Conservation (phyloP, 2,329 filamentous ascomycete genomes). For the Ophiognomonia clavigignenti-juglandacearum region DNA sequence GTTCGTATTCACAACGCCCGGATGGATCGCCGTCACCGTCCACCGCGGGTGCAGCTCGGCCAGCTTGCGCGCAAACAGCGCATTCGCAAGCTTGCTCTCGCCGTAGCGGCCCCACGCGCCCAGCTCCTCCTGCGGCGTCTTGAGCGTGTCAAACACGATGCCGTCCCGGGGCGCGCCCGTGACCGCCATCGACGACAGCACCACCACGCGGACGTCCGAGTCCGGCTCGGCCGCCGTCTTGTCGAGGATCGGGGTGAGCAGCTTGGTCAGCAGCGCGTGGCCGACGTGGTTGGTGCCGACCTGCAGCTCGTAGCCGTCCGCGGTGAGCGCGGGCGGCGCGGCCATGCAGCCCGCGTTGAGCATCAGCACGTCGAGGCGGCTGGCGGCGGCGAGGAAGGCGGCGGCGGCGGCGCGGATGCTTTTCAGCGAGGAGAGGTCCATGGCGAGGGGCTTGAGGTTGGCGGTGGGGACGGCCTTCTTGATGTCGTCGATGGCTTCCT, state of each 20-base stretch:
- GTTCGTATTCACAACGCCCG: constrained; percentile 25
- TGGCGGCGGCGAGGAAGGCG: constrained; percentile 26
- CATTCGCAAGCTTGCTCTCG: constrained; percentile 28
- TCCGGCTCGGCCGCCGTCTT: constrained; percentile 21
- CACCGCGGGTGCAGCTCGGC: constrained; percentile 21
- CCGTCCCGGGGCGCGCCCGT: constrained; percentile 18
- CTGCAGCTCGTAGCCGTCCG: constrained; percentile 43
- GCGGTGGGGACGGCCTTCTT: constrained; percentile 18
- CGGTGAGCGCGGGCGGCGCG: constrained; percentile 28
- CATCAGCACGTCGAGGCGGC: constrained; percentile 21
- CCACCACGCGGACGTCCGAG: constrained; percentile 26
- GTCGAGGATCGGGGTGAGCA: constrained; percentile 27
- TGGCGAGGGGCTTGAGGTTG: constrained; percentile 29
- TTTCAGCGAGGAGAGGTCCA: constrained; percentile 40
- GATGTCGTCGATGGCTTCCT: constrained; percentile 33
- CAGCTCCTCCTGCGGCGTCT: constrained; percentile 19
- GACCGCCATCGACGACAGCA: constrained; percentile 24
- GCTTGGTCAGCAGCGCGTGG: constrained; percentile 38
- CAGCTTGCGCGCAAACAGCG: constrained; percentile 25
- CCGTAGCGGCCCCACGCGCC: constrained; percentile 22
- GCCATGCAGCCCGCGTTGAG: constrained; percentile 43
- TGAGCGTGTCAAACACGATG: constrained; percentile 26
- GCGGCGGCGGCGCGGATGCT: constrained; percentile 37
- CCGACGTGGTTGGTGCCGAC: constrained; percentile 47
- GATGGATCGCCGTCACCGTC: constrained; percentile 23